phyloP scores from a whole-genome alignment of 306 rosid species.

The Rosa persica region DNA sequence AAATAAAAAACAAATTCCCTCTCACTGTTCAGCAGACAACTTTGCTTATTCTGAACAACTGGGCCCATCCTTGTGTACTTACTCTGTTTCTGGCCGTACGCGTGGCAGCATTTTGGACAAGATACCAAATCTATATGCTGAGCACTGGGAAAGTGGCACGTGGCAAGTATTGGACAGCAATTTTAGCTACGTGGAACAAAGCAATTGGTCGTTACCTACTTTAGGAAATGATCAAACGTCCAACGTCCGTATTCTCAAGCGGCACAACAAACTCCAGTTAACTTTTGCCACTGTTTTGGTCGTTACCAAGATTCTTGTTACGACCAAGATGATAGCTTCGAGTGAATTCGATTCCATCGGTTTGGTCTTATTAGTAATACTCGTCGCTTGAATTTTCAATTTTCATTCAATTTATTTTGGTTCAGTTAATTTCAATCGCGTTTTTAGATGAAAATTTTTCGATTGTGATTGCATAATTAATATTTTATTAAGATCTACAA shows the following conservation, averaged over 20 bases:
- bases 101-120: slow-evolving; percentile 8
- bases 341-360: too few relatives aligned
- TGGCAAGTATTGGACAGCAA: background rate
- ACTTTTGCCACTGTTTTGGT: too few relatives aligned
- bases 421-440: too few relatives aligned
- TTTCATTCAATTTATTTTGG: too few relatives aligned
- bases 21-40: background rate
- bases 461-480: too few relatives aligned
- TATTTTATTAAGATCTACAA: too few relatives aligned
- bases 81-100: background rate
- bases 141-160: background rate
- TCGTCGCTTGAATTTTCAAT: too few relatives aligned
- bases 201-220: background rate
- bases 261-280: too few relatives aligned
- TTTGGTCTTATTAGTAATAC: too few relatives aligned
- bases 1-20: background rate
- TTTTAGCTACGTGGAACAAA: background rate
- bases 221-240: background rate
- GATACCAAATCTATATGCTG: background rate
- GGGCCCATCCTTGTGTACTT: background rate
- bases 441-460: too few relatives aligned
- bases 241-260: background rate
- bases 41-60: background rate
- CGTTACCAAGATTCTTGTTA: too few relatives aligned
- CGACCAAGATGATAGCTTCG: too few relatives aligned